Conservation (phyloP, 2,329 filamentous ascomycete genomes). For the Parastagonospora nodorum region DNA sequence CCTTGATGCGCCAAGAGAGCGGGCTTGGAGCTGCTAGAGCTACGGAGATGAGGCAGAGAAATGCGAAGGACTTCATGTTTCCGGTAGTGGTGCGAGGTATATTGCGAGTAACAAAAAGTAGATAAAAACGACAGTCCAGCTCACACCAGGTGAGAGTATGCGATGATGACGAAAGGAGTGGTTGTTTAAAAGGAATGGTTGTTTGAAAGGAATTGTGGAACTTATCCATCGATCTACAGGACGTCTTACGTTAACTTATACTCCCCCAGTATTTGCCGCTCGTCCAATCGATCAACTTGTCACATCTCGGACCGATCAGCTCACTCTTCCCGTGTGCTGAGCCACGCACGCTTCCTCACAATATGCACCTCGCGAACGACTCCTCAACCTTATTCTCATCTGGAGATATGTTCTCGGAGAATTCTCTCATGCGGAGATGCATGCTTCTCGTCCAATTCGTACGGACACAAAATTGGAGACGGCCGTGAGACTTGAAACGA, state of each 20-base stretch:
- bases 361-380: not conserved
- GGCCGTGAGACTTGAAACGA: not conserved
- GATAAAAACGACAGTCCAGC: not conserved
- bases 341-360: no score
- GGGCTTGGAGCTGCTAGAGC: no score
- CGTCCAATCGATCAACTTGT: no score
- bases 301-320: no score
- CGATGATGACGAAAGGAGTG: not conserved
- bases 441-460: not conserved
- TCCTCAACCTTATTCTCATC: no score
- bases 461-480: not conserved
- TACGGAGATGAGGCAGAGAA: conserved; percentile 2
- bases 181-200: no score
- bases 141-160: not conserved
- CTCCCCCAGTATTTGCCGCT: no score
- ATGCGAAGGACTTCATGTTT: conserved; percentile 12
- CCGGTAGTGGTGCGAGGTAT: not conserved
- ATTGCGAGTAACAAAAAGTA: not conserved
- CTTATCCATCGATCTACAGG: not conserved
- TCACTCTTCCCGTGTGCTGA: no score
- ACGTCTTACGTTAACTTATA: no score
- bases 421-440: not conserved
- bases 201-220: no score
- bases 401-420: not conserved
- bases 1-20: not conserved